Conservation (phyloP, 2,329 filamentous ascomycete genomes). For the Atkinsonella hypoxylon region DNA sequence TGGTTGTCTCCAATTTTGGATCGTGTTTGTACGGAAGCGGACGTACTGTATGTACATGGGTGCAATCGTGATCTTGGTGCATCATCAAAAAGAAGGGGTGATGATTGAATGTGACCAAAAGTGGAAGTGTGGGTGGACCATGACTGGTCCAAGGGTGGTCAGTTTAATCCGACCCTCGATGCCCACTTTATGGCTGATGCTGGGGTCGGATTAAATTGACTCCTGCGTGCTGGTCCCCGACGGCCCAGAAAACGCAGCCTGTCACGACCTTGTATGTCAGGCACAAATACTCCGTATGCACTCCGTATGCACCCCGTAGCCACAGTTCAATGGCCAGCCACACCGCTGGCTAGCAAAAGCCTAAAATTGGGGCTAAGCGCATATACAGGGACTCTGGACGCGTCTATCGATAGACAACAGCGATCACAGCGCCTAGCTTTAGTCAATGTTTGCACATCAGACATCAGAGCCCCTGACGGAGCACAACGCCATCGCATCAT, state of each 20-base stretch:
- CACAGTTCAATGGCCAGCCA: neutral
- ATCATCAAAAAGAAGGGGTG: neutral
- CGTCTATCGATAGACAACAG: neutral
- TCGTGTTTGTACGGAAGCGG: too few relatives aligned
- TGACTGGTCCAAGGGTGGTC: neutral
- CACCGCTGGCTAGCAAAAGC: neutral
- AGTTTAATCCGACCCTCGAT: too few relatives aligned
- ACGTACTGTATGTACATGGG: too few relatives aligned
- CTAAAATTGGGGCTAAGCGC: neutral
- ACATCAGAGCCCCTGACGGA: constrained; percentile 1
- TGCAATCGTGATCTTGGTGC: too few relatives aligned
- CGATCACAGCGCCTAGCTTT: neutral
- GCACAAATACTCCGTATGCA: neutral
- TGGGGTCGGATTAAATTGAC: too few relatives aligned
- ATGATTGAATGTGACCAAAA: neutral
- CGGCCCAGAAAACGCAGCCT: too few relatives aligned
- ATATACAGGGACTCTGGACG: neutral
- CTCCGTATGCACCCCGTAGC: too few relatives aligned
- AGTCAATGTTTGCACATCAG: neutral
- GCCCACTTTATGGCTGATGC: too few relatives aligned
- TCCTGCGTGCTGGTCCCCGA: too few relatives aligned
- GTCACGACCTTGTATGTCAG: neutral
- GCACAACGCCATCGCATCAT: constrained; percentile 1
- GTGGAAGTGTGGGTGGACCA: neutral
- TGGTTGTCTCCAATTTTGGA: too few relatives aligned